Percentiles rank a stretch among this genome's conserved stretches.
These are phyloP conservation scores for Pichia sp. DNA, from an alignment of 1,139 yeast genomes.

Conservation along the genomic window DNA sequence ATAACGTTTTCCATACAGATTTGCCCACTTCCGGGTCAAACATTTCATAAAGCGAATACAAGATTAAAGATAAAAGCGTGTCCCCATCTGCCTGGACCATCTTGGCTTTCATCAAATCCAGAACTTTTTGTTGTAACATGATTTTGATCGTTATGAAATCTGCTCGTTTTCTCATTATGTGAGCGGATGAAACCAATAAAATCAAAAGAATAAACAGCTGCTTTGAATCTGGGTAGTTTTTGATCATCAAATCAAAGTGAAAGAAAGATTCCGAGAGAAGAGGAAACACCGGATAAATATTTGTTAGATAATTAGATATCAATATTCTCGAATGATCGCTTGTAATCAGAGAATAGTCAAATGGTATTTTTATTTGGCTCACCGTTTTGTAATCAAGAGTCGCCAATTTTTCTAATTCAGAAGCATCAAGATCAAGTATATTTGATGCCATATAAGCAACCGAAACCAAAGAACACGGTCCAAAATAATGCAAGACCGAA, in stretches of 20 bases:
- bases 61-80: conserved; percentile 10
- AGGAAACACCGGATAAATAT: conserved; percentile 16
- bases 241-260: conserved; percentile 14
- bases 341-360: conserved; percentile 11
- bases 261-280: conserved; percentile 13
- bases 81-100: conserved; percentile 13
- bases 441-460: conserved; percentile 10
- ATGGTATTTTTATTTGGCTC: conserved; percentile 9
- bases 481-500: conserved; percentile 11
- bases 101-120: conserved; percentile 8
- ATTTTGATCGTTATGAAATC: conserved; percentile 15
- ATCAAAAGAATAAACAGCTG: conserved; percentile 13
- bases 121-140: conserved; percentile 15
- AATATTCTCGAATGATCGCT: conserved; percentile 14
- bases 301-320: conserved; percentile 13
- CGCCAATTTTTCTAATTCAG: background rate
- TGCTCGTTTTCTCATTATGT: conserved; percentile 12
- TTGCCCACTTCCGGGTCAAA: conserved; percentile 16
- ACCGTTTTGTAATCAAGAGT: conserved; percentile 1
- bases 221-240: conserved; percentile 12
- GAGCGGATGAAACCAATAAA: conserved; percentile 15
- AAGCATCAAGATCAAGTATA: conserved; percentile 4
- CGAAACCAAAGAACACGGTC: conserved; percentile 13
- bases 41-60: conserved; percentile 13
- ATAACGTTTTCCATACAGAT: conserved; percentile 11